Evolutionary conservation across 2,329 filamentous ascomycete species (phyloP), one percentile per base, ranked within the genome.

Genomic region (Biscogniauxia marginata): DNA sequence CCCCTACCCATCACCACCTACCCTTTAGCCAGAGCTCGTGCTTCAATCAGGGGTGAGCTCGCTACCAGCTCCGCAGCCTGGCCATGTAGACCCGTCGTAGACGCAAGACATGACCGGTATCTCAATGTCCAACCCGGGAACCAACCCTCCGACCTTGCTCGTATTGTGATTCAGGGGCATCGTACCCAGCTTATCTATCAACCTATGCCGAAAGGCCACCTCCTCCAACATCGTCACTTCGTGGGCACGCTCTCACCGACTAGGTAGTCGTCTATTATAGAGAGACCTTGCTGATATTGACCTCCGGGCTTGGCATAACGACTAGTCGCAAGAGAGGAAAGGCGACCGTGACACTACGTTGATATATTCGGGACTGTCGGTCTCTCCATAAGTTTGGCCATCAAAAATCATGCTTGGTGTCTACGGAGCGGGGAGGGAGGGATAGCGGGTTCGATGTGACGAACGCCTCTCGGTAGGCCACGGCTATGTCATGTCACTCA

Each of bases 401-500:
- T 60, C 57, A 53, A 21, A 54, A 34, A 53, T 61, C 48, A 50
- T 60, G 52, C 54, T 49, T 50, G 61, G 57, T 59, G 50, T 53
- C 52, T 54, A 58, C 53, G 56, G 51, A 62, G 64, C 60, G 62
- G 63, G 63, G 64, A 50, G 61, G 34, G 55, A 56, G 60, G 54
- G 64, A 61, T 55, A 51, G 30, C 43, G 39, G 46, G 50, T 53
- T 56, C 54, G 25, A 50, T 54, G 50, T 55, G 45, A 57, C 53
- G 57, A 50, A 63, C 57, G 59, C 58, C 49, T 63, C 56, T 56
- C 53, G 57, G 58, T 57, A 54, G 63, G 53, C 53, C 57, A 48
- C 47, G 54, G 52, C 19, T 51, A 57, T 55, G 59, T 64, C 64
- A 58, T 55, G 59, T 64, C 64, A 67, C 62, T 63, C 61, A 55